These are phyloP conservation scores for Lepiota venenata DNA, from an alignment of 768 basidiomycete genomes.

Conservation along the genomic window DNA sequence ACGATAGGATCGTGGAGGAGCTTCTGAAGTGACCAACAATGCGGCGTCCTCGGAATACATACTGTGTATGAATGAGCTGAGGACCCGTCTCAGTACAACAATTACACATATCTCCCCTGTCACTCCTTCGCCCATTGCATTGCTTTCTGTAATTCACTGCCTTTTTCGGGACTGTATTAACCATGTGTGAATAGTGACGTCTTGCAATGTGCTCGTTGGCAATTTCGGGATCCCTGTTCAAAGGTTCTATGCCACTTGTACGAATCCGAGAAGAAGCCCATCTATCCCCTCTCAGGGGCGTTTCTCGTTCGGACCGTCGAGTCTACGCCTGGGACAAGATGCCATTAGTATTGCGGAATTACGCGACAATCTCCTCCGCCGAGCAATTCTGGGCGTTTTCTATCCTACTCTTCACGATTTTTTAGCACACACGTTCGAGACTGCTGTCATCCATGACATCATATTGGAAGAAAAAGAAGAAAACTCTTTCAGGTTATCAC, in stretches of 20 bases:
- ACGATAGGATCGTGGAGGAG: constrained; percentile 85
- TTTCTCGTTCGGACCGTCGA: too few species aligned
- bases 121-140: background rate
- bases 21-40: constrained; percentile 52
- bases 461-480: background rate
- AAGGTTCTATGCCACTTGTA: background rate
- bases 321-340: too few species aligned
- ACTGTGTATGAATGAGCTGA: background rate
- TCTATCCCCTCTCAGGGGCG: too few species aligned
- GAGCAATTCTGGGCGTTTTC: too few species aligned
- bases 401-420: too few species aligned
- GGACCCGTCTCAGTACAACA: background rate
- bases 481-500: too few species aligned
- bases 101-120: constrained; percentile 1
- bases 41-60: too few species aligned
- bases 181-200: constrained; percentile 3
- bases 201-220: background rate
- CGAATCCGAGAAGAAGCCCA: background rate
- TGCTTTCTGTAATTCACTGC: background rate
- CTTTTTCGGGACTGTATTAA: background rate
- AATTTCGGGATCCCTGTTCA: too few species aligned
- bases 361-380: too few species aligned
- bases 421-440: background rate
- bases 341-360: too few species aligned
- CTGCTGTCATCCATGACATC: background rate